Evolutionary conservation across 345 rosid genomes (phyloP).

Genomic region (Murraya koenigii): DNA sequence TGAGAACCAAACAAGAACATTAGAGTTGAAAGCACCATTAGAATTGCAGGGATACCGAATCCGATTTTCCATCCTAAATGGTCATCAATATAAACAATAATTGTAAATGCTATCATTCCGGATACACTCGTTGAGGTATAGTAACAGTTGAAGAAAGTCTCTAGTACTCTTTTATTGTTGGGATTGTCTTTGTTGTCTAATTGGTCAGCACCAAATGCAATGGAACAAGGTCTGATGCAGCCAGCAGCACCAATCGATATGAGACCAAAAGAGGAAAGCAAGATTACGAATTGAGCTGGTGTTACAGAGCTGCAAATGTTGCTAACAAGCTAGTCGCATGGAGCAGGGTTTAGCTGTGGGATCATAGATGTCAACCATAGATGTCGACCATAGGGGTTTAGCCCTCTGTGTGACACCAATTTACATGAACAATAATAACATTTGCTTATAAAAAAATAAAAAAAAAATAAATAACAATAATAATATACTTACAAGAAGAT

Average conservation of each 20-base stretch:
- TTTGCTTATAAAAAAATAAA: no score
- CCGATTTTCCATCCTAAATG: slow-evolving; percentile 37
- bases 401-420: slow-evolving; percentile 19
- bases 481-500: slow-evolving; percentile 22
- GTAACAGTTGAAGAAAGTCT: slow-evolving; percentile 37
- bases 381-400: no score
- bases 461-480: no score
- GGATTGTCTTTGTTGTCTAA: slow-evolving; percentile 18
- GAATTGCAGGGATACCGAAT: slow-evolving; percentile 25
- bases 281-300: slow-evolving; percentile 6
- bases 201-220: slow-evolving; percentile 40
- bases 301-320: slow-evolving; percentile 4
- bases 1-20: slow-evolving; percentile 28
- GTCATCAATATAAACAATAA: slow-evolving; percentile 31
- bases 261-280: slow-evolving; percentile 29
- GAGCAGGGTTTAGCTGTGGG: slow-evolving; percentile 20
- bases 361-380: slow-evolving; percentile 31
- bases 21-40: slow-evolving; percentile 27
- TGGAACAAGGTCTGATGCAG: slow-evolving; percentile 30
- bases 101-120: slow-evolving; percentile 14
- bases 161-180: slow-evolving; percentile 18
- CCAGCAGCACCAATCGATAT: slow-evolving; percentile 34
- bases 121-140: slow-evolving; percentile 23
- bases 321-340: slow-evolving; percentile 8
- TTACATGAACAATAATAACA: no score